Conservation (phyloP, 306 rosid species). For the Vachellia collinsii region DNA sequence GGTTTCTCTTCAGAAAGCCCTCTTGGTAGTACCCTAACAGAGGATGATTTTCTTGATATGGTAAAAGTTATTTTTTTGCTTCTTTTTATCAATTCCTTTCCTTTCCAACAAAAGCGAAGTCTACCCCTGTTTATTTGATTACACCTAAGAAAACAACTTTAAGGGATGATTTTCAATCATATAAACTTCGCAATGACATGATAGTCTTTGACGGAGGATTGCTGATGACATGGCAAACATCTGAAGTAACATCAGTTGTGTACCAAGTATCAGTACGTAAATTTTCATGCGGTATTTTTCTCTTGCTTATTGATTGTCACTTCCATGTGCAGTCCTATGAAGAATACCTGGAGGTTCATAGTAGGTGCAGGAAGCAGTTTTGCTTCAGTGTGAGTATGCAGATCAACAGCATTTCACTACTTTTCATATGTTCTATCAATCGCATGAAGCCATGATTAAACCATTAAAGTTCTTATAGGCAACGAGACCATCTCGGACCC, state of each 20-base stretch:
- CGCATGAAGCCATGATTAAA: constrained; percentile 27
- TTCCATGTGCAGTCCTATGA: constrained; percentile 47
- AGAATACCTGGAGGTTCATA: constrained; percentile 49
- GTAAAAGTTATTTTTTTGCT: constrained; percentile 39
- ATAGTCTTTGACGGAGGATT: background rate
- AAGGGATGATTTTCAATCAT: constrained; percentile 8
- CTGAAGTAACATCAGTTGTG: background rate
- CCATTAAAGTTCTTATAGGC: constrained; percentile 41
- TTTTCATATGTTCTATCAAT: background rate
- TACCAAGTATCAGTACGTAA: background rate
- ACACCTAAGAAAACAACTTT: background rate
- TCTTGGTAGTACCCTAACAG: constrained; percentile 59
- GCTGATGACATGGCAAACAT: background rate
- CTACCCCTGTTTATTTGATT: background rate
- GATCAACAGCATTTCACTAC: constrained; percentile 21
- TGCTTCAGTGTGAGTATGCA: constrained; percentile 37
- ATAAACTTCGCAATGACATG: constrained; percentile 29
- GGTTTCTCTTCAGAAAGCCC: constrained; percentile 60
- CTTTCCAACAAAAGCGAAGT: background rate
- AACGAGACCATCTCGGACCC: constrained; percentile 26
- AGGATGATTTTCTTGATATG: constrained; percentile 81
- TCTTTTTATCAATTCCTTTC: background rate
- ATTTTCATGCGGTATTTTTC: background rate
- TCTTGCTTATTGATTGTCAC: constrained; percentile 9
- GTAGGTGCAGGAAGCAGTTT: constrained; percentile 42